Base-by-base conservation (phyloP, 192 early-diverging fungal species). In the Borealophlyctis nickersoniae region DNA sequence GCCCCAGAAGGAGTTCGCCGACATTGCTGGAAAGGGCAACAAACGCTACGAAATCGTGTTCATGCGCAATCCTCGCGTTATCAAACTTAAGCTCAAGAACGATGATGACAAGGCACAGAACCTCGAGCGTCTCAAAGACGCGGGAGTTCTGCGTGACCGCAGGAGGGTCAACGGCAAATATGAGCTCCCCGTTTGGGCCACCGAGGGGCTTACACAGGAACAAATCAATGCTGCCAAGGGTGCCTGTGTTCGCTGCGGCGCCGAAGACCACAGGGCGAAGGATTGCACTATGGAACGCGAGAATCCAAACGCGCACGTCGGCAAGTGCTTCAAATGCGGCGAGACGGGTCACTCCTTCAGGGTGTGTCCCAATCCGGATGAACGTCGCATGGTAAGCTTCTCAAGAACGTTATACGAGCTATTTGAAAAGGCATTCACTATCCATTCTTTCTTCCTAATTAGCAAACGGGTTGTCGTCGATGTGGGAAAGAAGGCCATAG, bases 1-100 rank as follows among this genome's bases (percentile, higher is more conserved):
- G 5, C 62, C 62, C 31, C 4, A 33, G 31, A 63, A 63, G 52
- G 62, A 63, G 51, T 49, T 63, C 52, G 62, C 62, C 26, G 52
- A 63, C 52, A 63, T 51, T 29, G 23, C 49, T 32, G 29, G 62
- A 49, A 13, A 52, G 2, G 62, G 62, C 3, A 36, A 63, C 62
- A 52, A 63, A 35, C 49, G 22, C 24, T 63, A 53, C 33, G 62
- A 63, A 27, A 52, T 54, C 13, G 23, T 63, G 13, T 36, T 63
- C 33, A 52, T 63, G 26, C 24, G 33, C 28, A 63, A 52, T 35
- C 48, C 62, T 26, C 62, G 62, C 35, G 16, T 54, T 16, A 49
- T 63, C 19, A 63, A 54, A 29, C 16, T 35, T 28, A 63, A 63
- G 34, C 23, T 63, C 31, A 63, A 54, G 62, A 26, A 5, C 11